These are phyloP conservation scores for Capronia americana DNA, from an alignment of 2,329 filamentous ascomycete genomes.

Conservation along the genomic window DNA sequence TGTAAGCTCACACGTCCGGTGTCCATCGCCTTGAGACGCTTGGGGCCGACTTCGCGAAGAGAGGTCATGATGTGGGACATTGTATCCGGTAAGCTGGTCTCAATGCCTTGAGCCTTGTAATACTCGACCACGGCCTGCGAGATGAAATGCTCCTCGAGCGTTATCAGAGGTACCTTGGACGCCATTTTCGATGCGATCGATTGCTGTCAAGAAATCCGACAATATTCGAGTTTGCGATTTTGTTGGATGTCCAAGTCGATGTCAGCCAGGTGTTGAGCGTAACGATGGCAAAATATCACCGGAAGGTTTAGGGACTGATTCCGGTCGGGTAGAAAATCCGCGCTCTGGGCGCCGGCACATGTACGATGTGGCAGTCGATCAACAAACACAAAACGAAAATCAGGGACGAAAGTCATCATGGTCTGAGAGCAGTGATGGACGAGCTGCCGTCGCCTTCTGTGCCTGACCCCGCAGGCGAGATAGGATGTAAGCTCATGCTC, in stretches of 20 bases:
- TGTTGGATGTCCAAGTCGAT: not conserved
- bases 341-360: not conserved
- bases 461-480: conserved; percentile 13
- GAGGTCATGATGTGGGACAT: conserved; percentile 28
- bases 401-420: not conserved
- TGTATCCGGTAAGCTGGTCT: conserved; percentile 26
- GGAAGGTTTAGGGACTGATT: not conserved
- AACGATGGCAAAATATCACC: not conserved
- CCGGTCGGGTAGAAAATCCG: not conserved
- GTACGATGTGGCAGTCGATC: not conserved
- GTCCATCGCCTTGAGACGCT: conserved; percentile 34
- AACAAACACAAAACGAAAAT: not conserved
- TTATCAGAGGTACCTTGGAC: conserved; percentile 34
- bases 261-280: not conserved
- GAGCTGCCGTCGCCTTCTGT: conserved; percentile 1
- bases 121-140: conserved; percentile 31
- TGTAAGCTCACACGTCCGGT: conserved; percentile 34
- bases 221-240: not conserved
- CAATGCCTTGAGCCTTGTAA: conserved; percentile 23
- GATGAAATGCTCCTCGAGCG: conserved; percentile 40
- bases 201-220: not conserved
- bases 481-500: conserved; percentile 10
- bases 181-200: conserved; percentile 22
- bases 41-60: conserved; percentile 30
- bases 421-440: not conserved